Percentiles rank a stretch among this genome's conserved stretches.
These are phyloP conservation scores for Pseudogymnoascus sp. DNA, from an alignment of 2,329 filamentous ascomycete genomes.

Conservation along the genomic window DNA sequence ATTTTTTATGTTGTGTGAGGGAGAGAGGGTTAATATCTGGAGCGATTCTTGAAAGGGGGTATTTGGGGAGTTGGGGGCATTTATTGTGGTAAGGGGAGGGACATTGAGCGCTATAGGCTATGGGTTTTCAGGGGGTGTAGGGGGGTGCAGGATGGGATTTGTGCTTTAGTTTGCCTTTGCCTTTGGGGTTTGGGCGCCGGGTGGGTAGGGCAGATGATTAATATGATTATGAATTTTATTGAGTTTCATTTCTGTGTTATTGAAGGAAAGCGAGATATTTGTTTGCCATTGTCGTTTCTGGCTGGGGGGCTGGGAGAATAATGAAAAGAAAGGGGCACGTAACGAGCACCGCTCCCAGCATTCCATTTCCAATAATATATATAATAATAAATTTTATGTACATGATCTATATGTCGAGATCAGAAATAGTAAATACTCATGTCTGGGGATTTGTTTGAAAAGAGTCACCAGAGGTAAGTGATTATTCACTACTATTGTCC, in stretches of 20 bases:
- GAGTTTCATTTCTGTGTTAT: background rate
- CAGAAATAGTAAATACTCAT: background rate
- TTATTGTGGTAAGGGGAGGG: background rate
- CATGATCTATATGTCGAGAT: background rate
- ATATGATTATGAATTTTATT: conserved; percentile 6
- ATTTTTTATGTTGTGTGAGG: background rate
- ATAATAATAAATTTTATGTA: background rate
- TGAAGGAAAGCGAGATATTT: background rate
- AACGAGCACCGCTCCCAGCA: background rate
- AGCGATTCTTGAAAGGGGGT: background rate
- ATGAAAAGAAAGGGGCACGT: background rate
- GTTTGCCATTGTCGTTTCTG: background rate
- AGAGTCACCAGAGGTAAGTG: background rate
- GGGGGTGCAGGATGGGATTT: background rate
- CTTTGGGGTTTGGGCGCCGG: background rate
- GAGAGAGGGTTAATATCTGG: background rate
- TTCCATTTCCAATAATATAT: background rate
- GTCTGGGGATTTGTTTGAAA: background rate
- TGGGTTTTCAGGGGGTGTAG: background rate
- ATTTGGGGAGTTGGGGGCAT: background rate
- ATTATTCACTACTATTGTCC: background rate
- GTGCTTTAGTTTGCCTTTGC: background rate
- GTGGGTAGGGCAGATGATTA: background rate
- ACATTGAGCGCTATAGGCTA: background rate
- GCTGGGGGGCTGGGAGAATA: background rate